Evolutionary conservation across 106 monocot genomes (phyloP).

Genomic region (Platanthera zijinensis): DNA sequence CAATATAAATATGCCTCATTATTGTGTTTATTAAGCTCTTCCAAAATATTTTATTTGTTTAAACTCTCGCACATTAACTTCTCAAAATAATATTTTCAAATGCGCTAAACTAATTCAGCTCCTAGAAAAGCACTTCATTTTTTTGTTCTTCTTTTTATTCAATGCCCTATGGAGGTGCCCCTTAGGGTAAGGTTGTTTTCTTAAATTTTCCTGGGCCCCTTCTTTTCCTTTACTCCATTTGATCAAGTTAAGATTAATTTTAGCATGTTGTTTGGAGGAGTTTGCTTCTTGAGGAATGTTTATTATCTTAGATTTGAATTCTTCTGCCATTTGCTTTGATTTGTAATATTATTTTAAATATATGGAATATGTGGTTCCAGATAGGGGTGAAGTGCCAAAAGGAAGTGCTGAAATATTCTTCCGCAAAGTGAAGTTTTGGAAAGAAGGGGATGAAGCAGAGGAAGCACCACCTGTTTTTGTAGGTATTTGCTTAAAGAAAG

Average conservation of each 20-base stretch:
- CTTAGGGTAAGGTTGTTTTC: too few relatives aligned
- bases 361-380: slow-evolving; percentile 24
- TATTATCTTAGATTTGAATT: not conserved
- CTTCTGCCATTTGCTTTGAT: not conserved
- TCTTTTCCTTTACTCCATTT: not conserved
- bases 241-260: not conserved
- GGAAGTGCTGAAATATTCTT: slow-evolving; percentile 98
- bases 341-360: not conserved
- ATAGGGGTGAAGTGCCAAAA: slow-evolving; percentile 85
- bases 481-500: slow-evolving; percentile 47
- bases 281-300: not conserved
- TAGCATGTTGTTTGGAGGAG: not conserved
- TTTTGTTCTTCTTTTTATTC: too few relatives aligned
- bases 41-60: too few relatives aligned
- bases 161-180: too few relatives aligned
- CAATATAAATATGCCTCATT: too few relatives aligned
- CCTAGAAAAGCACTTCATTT: too few relatives aligned
- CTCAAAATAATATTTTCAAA: too few relatives aligned
- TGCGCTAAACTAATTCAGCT: too few relatives aligned
- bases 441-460: slow-evolving; percentile 86
- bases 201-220: not conserved
- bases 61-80: too few relatives aligned
- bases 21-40: too few relatives aligned
- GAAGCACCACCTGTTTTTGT: slow-evolving; percentile 99
- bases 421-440: slow-evolving; percentile 98